Base-by-base conservation (phyloP, 306 rosid genomes). In the Ziziphus jujuba region DNA sequence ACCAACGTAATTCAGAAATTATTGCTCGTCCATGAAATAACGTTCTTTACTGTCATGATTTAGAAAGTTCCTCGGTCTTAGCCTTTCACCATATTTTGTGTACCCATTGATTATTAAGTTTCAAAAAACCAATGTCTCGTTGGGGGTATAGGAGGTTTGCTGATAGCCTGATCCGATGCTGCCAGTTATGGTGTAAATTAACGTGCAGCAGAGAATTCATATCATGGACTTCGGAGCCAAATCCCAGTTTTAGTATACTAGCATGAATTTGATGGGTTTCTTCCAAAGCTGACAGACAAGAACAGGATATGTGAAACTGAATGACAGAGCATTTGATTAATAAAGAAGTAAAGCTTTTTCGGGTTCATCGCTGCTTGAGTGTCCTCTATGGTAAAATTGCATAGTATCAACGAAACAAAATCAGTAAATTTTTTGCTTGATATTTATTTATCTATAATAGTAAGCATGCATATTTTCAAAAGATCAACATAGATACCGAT, bases 231-330 rank as follows among this genome's bases (percentile, higher is more conserved):
- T 89, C 90, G 0, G 61, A 80, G 68, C 86, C 76, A 66, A 80
- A 82, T 34, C 89, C 89, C 67, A 73, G 61, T 76, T 87, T 87
- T 70, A 89, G 56, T 13, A 89, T 68, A 8, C 75, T 84, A 67
- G 82, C 65, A 9, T 86, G 88, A 65, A 89, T 51, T 77, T 82
- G 90, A 53, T 56, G 60, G 52, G 85, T 75, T 84, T 89, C 88
- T 63, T 72, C 81, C 1, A 78, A 63, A 33, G 88, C 83, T 15
- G 80, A 78, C 53, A 84, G 72, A 44, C 59, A 55, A 57, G 86
- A 77, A 66, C 96, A 89, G 44, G 92, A 80, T 82, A 66, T 75
- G 87, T 25, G 87, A 75, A 5, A 73, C 76, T 16, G 88, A 81
- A 34, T 83, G 64, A 63, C 73, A 72, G 59, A 82, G 76, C 89